A percentile compares a stretch with the other conserved stretches of the same genome.
These are phyloP conservation scores for Ambrosia trifida DNA, from an alignment of 129 eudicot species.

Conservation along the genomic window DNA sequence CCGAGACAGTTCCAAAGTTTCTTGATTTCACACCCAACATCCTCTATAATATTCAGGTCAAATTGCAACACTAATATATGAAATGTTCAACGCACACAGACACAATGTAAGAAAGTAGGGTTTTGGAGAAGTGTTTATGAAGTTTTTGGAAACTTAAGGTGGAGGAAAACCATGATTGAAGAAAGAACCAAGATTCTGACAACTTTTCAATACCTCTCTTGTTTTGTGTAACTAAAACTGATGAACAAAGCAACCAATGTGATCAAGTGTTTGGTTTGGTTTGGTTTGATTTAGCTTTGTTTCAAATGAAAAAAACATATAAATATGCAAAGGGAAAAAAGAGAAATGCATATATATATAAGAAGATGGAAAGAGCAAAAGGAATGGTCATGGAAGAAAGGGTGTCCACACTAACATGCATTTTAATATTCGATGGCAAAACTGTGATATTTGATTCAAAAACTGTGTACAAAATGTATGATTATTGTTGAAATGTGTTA, in stretches of 20 bases:
- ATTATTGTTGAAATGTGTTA: background rate
- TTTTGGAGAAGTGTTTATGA: conserved; percentile 33
- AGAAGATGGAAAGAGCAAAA: conserved; percentile 27
- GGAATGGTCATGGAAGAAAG: conserved; percentile 41
- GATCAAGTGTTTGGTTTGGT: conserved; percentile 45
- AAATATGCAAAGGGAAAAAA: conserved; percentile 24
- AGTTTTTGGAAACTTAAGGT: conserved; percentile 58
- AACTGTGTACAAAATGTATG: background rate
- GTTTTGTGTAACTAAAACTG: conserved; percentile 37
- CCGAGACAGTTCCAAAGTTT: conserved; percentile 29
- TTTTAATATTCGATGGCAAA: conserved; percentile 24
- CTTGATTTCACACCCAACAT: conserved; percentile 57
- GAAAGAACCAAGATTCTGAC: conserved; percentile 67
- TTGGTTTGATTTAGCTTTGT: conserved; percentile 35
- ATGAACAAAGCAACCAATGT: conserved; percentile 39
- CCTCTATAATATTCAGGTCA: conserved; percentile 22
- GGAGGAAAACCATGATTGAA: conserved; percentile 64
- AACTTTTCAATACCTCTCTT: conserved; percentile 41
- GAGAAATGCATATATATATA: conserved; percentile 25
- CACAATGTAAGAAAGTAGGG: conserved; percentile 31
- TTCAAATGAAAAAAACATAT: conserved; percentile 18
- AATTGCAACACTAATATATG: conserved; percentile 31
- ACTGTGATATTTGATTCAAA: background rate
- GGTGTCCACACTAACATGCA: conserved; percentile 40
- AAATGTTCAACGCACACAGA: conserved; percentile 7